Evolutionary conservation across 2,329 filamentous ascomycete genomes (phyloP), one percentile per base, ranked within the genome.

Genomic region (Diplodia mutila): DNA sequence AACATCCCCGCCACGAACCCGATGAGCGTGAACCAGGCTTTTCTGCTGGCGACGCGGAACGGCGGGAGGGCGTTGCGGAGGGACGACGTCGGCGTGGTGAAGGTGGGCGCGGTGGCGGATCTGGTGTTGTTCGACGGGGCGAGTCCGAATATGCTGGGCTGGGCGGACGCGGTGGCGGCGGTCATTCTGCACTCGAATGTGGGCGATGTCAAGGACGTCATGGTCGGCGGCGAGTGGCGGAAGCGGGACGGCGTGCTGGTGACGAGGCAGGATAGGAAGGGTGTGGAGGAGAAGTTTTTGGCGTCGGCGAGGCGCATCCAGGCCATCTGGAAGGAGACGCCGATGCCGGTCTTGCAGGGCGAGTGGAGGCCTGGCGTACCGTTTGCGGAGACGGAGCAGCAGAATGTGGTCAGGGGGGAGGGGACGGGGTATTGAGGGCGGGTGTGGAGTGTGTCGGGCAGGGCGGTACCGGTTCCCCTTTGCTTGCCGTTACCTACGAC

Each of bases 141-240:
- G 1, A 78, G 80, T 0, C 85, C 85, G 0, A 77, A 78, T 1
- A 75, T 88, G 71, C 75, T 87, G 0, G 86, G 86, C 3, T 87
- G 85, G 84, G 75, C 69, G 6, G 85, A 88, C 67, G 84, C 85
- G 0, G 79, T 88, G 4, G 85, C 85, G 0, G 86, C 86, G 0
- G 77, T 88, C 0, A 81, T 88, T 32, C 74, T 88, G 48, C 86
- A 88, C 67, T 80, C 85, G 0, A 84, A 80, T 64, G 80, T 85
- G 5, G 85, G 82, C 0, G 85, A 88, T 67, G 76, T 88, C 23
- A 73, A 81, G 64, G 77, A 84, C 61, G 85, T 87, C 0, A 69
- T 85, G 12, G 81, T 87, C 0, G 80, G 82, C 65, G 85, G 85
- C 0, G 73, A 78, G 66, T 86, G 83, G 57, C 72, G 75, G 52